phyloP scores from a whole-genome alignment of 257 asterid genomes.

The Plantago major region DNA sequence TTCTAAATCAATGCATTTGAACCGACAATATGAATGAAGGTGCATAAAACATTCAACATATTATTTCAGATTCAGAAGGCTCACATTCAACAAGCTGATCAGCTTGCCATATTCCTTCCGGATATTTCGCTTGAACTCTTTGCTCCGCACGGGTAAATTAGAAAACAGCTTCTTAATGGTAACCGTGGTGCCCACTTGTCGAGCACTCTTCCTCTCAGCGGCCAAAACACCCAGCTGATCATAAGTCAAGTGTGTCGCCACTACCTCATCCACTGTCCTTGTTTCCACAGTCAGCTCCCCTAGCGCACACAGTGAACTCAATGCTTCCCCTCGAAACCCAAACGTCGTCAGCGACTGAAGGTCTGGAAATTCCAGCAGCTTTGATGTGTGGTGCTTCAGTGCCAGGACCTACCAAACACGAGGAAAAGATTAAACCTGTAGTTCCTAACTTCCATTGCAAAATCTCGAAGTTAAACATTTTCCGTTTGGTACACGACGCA shows the following conservation, averaged over 20 bases:
- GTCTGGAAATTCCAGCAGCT: conserved; percentile 76
- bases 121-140: conserved; percentile 74
- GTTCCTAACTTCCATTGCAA: not conserved
- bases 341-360: conserved; percentile 75
- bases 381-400: conserved; percentile 88
- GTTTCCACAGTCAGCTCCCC: conserved; percentile 92
- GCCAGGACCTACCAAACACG: conserved; percentile 58
- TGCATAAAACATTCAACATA: not conserved
- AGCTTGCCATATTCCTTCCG: conserved; percentile 92
- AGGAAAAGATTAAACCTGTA: not conserved
- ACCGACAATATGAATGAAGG: not conserved
- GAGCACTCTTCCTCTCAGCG: conserved; percentile 76
- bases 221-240: conserved; percentile 61
- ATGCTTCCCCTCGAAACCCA: conserved; percentile 99
- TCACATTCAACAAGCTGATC: conserved; percentile 76
- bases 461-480: not conserved
- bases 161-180: conserved; percentile 87
- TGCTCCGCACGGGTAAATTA: conserved; percentile 86
- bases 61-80: conserved; percentile 31
- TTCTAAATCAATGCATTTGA: not conserved
- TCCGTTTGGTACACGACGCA: not conserved
- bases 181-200: conserved; percentile 91
- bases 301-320: conserved; percentile 82
- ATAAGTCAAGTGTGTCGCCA: conserved; percentile 82
- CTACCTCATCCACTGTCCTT: conserved; percentile 65